Conservation (phyloP, 768 basidiomycete genomes). For the Trametes elegans region DNA sequence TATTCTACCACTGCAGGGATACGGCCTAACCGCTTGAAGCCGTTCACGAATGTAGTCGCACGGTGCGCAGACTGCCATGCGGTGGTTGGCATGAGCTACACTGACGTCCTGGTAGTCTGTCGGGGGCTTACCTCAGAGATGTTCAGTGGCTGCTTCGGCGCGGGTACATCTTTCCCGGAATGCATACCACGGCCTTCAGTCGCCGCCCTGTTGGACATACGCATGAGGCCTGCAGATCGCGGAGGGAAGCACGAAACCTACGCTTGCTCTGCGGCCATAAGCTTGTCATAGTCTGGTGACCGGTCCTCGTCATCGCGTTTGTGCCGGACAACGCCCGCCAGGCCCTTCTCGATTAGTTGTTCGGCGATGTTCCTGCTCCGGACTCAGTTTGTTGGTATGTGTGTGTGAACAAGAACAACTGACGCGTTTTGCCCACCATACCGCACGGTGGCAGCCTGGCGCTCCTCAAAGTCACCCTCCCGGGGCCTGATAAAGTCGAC, state of each 20-base stretch:
- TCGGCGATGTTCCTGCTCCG: constrained; percentile 85
- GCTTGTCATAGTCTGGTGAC: constrained; percentile 93
- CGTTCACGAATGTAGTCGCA: constrained; percentile 83
- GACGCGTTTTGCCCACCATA: constrained; percentile 81
- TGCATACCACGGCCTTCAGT: constrained; percentile 83
- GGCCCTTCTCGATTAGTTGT: constrained; percentile 89
- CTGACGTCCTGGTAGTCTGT: constrained; percentile 24
- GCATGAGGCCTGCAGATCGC: constrained; percentile 10
- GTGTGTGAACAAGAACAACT: constrained; percentile 27
- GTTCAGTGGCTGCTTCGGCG: constrained; percentile 82
- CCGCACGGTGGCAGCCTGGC: constrained; percentile 87
- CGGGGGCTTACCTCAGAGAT: constrained; percentile 81
- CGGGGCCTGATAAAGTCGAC: constrained; percentile 89
- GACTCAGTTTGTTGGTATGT: not conserved
- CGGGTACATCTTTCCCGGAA: constrained; percentile 83
- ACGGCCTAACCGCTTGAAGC: constrained; percentile 86
- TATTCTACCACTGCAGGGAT: constrained; percentile 89
- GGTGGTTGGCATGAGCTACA: not conserved
- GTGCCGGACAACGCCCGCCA: constrained; percentile 88
- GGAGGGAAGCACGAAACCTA: constrained; percentile 38
- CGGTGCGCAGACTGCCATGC: constrained; percentile 38
- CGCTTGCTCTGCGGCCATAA: constrained; percentile 93
- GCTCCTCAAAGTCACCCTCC: constrained; percentile 92
- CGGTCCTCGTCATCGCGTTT: constrained; percentile 94
- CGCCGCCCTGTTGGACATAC: constrained; percentile 55